Evolutionary conservation across 2,329 filamentous ascomycete genomes (phyloP).

Genomic region (Triangularia setosa): DNA sequence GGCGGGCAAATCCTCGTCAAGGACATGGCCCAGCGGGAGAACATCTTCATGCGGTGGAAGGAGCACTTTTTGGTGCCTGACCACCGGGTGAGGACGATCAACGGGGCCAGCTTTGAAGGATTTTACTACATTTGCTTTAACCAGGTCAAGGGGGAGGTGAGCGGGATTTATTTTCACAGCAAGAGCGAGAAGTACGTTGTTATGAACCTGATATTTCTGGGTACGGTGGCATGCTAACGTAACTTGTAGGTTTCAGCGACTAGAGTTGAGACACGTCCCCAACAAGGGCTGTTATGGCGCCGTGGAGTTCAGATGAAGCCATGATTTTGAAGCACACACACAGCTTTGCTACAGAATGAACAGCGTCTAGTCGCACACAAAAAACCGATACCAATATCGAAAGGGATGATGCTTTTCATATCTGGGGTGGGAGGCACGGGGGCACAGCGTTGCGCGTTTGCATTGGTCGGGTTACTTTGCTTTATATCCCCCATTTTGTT

Average conservation of each 20-base stretch:
- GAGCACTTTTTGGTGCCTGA: conserved; percentile 96
- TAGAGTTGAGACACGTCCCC: conserved; percentile 84
- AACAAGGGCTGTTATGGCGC: conserved; percentile 79
- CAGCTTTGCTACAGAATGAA: neutral
- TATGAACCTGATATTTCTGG: neutral
- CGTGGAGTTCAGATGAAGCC: conserved; percentile 74
- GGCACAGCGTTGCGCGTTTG: neutral
- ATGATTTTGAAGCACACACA: neutral
- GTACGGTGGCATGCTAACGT: conserved; percentile 7
- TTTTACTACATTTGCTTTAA: conserved; percentile 99
- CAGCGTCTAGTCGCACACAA: neutral
- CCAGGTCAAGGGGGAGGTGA: conserved; percentile 78
- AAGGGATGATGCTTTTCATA: neutral
- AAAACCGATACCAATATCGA: neutral
- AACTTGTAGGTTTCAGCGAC: conserved; percentile 72
- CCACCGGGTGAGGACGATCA: conserved; percentile 85
- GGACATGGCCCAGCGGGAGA: conserved; percentile 74
- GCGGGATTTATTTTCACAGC: conserved; percentile 94
- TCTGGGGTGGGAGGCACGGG: neutral
- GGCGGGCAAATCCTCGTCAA: conserved; percentile 55
- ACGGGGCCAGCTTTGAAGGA: conserved; percentile 92
- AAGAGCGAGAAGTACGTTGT: conserved; percentile 88
- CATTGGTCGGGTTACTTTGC: conserved; percentile 12
- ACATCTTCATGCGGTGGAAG: conserved; percentile 99
- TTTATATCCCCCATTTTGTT: conserved; percentile 14